Evolutionary conservation across 805 yeast genomes (phyloP), one percentile per base, ranked within the genome.

Genomic region (Candida patagonica): DNA sequence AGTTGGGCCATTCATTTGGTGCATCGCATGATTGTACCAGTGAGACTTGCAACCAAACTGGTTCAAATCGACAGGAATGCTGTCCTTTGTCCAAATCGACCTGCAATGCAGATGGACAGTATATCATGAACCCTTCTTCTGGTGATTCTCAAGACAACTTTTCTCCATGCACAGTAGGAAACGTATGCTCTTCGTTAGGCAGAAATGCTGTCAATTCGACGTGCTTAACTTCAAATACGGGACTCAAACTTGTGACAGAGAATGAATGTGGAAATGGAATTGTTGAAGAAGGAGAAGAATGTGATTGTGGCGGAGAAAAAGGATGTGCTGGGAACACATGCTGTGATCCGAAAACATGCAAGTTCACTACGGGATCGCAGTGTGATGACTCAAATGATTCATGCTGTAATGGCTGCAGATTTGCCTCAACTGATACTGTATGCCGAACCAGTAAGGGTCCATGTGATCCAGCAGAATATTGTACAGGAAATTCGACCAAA

Each of bases 1-100:
- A 63, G 37, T 37, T 59, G 7, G 67, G 66, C 16, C 67, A 63
- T 34, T 50, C 57, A 2, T 63, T 62, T 43, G 67, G 67, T 6
- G 67, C 67, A 6, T 65, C 61, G 13, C 67, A 63, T 42, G 67
- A 63, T 42, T 63, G 67, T 42, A 53, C 59, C 3, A 32, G 49
- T n/a, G 47, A 45, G 13, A 59, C 66, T 4, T 63, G 67, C 40
- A 36, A 52, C 1, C 48, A 51, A 29, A 48, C 50, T 21, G 37
- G 48, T 15, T 59, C 54, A 13, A 30, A 34, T 19, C 36, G 53
- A 4, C 42, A 55, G 9, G 47, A 48, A 24, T 63, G 67, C 49
- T 63, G 67, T 43, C 67, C 67, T 7, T 38, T 49, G 24, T 40
- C 61, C 1, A 9, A 37, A 7, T 4, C 27, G 16, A 32, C 53